A percentile compares a stretch with the other conserved stretches of the same genome.
These are phyloP conservation scores for Arabidopsis suecica DNA, from an alignment of 345 rosid species.

Conservation along the genomic window DNA sequence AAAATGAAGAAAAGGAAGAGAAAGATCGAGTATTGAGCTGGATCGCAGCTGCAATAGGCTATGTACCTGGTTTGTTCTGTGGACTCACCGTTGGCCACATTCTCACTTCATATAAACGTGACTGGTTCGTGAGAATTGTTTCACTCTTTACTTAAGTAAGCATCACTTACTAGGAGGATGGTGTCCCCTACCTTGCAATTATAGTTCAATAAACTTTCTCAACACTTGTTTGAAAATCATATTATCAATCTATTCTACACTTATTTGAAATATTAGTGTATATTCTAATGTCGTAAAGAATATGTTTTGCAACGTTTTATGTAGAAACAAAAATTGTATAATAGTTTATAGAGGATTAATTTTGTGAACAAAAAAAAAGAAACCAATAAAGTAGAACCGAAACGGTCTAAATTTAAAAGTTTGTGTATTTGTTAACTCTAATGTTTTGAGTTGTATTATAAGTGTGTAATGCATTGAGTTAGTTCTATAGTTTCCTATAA, in stretches of 20 bases:
- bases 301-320: background rate
- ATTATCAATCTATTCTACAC: background rate
- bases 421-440: slow-evolving; percentile 5
- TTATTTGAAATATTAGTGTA: no score
- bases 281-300: background rate
- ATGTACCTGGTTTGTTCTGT: background rate
- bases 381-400: background rate
- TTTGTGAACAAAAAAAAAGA: background rate
- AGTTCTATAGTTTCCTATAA: slow-evolving; percentile 23
- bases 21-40: slow-evolving; percentile 5
- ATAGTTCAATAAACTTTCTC: background rate
- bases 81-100: slow-evolving; percentile 17
- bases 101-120: slow-evolving; percentile 4
- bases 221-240: background rate
- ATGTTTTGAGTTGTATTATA: slow-evolving; percentile 1
- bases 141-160: no score
- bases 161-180: no score
- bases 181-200: no score
- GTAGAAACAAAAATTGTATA: background rate
- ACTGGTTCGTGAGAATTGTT: slow-evolving; percentile 9
- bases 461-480: slow-evolving; percentile 1
- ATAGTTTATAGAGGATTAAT: background rate
- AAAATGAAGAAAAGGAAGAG: slow-evolving; percentile 1
- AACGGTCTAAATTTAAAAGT: slow-evolving; percentile 15
- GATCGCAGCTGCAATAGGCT: slow-evolving; percentile 20